Conservation (phyloP, 2,329 filamentous ascomycete genomes). For the Fusarium stilboides region DNA sequence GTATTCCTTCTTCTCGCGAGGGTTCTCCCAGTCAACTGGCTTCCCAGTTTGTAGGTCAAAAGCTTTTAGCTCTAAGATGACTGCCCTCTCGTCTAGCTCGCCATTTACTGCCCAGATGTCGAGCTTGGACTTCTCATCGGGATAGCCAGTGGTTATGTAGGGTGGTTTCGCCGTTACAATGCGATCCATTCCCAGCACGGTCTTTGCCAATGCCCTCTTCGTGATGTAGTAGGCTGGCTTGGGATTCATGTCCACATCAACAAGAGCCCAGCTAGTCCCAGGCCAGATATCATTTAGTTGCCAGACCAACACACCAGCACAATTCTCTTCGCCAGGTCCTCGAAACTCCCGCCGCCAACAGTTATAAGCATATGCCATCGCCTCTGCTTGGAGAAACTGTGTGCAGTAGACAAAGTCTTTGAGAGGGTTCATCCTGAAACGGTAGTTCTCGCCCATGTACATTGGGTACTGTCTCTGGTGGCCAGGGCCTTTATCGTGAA, state of each 20-base stretch:
- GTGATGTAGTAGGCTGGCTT: constrained; percentile 18
- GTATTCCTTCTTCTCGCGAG: rapidly evolving
- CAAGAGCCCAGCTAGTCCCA: constrained; percentile 8
- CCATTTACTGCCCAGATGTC: constrained; percentile 11
- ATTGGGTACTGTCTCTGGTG: constrained; percentile 13
- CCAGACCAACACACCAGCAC: constrained; percentile 17
- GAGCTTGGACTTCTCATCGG: not conserved
- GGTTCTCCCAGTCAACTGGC: rapidly evolving
- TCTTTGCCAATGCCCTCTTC: not conserved
- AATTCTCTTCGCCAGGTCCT: not conserved
- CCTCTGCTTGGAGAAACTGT: constrained; percentile 6
- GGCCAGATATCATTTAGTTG: constrained; percentile 27
- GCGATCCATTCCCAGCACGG: not conserved
- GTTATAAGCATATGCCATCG: constrained; percentile 13
- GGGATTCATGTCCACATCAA: constrained; percentile 5
- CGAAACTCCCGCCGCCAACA: constrained; percentile 20
- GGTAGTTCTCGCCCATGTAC: constrained; percentile 26
- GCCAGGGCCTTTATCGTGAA: constrained; percentile 11
- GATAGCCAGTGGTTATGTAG: constrained; percentile 18
- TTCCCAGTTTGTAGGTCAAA: not conserved
- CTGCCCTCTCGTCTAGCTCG: not conserved
- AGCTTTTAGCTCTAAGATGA: not conserved
- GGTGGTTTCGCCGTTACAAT: not conserved
- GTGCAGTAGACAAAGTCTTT: constrained; percentile 12
- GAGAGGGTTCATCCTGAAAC: not conserved